These are phyloP conservation scores for Naganishia sp. DNA, from an alignment of 1,284 basidiomycete species.

Conservation along the genomic window DNA sequence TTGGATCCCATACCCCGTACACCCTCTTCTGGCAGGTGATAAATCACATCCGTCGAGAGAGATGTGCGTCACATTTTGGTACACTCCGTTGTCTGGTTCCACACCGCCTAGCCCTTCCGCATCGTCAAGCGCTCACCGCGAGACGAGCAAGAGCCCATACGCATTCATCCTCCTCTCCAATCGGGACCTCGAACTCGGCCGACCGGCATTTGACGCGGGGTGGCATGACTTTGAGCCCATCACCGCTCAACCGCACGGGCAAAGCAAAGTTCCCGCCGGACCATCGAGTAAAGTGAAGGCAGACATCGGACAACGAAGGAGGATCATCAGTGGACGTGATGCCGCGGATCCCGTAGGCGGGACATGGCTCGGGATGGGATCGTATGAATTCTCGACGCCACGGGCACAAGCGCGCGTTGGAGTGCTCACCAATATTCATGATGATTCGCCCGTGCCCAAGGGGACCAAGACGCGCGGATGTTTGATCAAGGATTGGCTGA, in stretches of 20 bases:
- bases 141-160: constrained; percentile 6
- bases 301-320: background rate
- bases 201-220: constrained; percentile 45
- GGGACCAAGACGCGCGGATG: constrained; percentile 10
- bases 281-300: background rate
- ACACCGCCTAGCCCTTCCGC: background rate
- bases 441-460: constrained; percentile 28
- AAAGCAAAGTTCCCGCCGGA: background rate
- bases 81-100: background rate
- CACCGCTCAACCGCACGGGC: constrained; percentile 9
- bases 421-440: constrained; percentile 50
- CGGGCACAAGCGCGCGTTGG: constrained; percentile 43
- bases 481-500: constrained; percentile 16
- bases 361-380: constrained; percentile 30
- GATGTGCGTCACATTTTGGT: constrained; percentile 27
- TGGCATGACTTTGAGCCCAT: constrained; percentile 48
- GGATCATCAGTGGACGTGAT: constrained; percentile 19
- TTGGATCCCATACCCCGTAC: too few species aligned
- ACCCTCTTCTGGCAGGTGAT: background rate
- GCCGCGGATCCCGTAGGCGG: constrained; percentile 28
- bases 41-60: background rate
- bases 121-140: background rate
- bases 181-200: constrained; percentile 49
- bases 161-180: constrained; percentile 47
- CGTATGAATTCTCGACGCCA: background rate